Conservation (phyloP, 1,139 yeast species). For the Magnusiomyces tetraspermus region DNA sequence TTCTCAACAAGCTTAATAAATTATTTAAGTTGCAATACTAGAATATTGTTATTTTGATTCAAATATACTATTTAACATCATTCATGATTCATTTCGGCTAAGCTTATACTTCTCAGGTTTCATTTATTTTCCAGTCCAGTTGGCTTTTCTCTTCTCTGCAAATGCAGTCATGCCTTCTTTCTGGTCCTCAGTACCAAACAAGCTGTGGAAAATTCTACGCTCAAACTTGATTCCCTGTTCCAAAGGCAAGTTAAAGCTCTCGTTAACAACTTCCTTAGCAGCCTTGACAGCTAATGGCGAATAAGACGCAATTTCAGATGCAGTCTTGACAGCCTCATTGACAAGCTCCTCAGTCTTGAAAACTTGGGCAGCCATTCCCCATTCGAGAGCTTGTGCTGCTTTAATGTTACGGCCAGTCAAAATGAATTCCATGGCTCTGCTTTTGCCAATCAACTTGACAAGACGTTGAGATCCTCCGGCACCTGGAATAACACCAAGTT, state of each 20-base stretch:
- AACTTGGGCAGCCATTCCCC: slow-evolving; percentile 42
- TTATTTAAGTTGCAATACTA: too few relatives aligned
- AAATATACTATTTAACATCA: too few relatives aligned
- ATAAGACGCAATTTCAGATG: slow-evolving; percentile 35
- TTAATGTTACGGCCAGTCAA: slow-evolving; percentile 40
- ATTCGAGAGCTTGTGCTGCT: slow-evolving; percentile 39
- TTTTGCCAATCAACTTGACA: slow-evolving; percentile 40
- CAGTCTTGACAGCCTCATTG: slow-evolving; percentile 39
- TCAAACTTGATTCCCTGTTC: slow-evolving; percentile 38
- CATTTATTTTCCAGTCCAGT: slow-evolving; percentile 32
- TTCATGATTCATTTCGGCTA: too few relatives aligned
- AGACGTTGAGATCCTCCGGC: slow-evolving; percentile 47
- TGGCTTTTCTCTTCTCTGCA: slow-evolving; percentile 38
- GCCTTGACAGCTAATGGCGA: slow-evolving; percentile 40
- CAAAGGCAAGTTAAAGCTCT: slow-evolving; percentile 34
- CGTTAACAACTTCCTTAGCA: slow-evolving; percentile 40
- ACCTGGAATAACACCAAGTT: slow-evolving; percentile 45
- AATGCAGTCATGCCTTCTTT: slow-evolving; percentile 45
- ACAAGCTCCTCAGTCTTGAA: slow-evolving; percentile 36
- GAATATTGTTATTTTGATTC: too few relatives aligned
- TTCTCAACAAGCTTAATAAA: too few relatives aligned
- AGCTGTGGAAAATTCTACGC: slow-evolving; percentile 37
- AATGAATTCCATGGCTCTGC: slow-evolving; percentile 41
- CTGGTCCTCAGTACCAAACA: slow-evolving; percentile 41
- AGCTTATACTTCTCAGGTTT: too few relatives aligned